A percentile compares a stretch with the other conserved stretches of the same genome.
These are phyloP conservation scores for Prunus mira DNA, from an alignment of 306 rosid species.

Conservation along the genomic window DNA sequence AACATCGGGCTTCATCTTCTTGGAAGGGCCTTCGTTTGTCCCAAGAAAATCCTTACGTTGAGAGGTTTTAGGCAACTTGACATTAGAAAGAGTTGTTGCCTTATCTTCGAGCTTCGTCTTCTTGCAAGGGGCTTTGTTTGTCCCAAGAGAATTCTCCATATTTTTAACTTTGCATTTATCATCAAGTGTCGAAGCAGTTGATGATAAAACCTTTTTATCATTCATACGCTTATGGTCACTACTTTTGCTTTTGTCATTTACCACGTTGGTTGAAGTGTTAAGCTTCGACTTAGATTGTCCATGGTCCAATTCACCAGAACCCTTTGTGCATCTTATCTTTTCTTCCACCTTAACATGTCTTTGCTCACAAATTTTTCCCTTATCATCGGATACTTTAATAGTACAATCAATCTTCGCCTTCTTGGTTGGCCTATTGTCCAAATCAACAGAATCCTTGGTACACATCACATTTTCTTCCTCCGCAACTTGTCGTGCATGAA, in stretches of 20 bases:
- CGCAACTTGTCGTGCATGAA: conserved; percentile 1
- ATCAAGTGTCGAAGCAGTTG: neutral
- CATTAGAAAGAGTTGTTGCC: conserved; percentile 23
- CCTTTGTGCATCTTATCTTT: neutral
- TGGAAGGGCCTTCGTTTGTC: conserved; percentile 34
- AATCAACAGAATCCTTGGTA: conserved; percentile 20
- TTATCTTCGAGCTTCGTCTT: conserved; percentile 40
- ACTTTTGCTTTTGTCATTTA: conserved; percentile 18
- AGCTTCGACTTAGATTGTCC: neutral
- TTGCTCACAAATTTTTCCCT: conserved; percentile 19
- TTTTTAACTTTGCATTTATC: neutral
- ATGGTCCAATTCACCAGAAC: neutral
- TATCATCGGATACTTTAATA: conserved; percentile 22
- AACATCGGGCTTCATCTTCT: conserved; percentile 45
- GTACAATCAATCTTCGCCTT: conserved; percentile 39
- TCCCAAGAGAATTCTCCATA: conserved; percentile 32
- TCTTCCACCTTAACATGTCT: neutral
- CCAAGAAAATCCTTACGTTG: conserved; percentile 23
- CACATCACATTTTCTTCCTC: conserved; percentile 19
- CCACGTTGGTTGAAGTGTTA: neutral
- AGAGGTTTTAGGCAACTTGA: conserved; percentile 40
- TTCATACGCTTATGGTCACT: conserved; percentile 16
- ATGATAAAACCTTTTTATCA: conserved; percentile 22
- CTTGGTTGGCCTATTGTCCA: conserved; percentile 39
- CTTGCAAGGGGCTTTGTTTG: conserved; percentile 40